Evolutionary conservation across 169 alveolate species (phyloP).

Genomic region (Plasmodium adleri): DNA sequence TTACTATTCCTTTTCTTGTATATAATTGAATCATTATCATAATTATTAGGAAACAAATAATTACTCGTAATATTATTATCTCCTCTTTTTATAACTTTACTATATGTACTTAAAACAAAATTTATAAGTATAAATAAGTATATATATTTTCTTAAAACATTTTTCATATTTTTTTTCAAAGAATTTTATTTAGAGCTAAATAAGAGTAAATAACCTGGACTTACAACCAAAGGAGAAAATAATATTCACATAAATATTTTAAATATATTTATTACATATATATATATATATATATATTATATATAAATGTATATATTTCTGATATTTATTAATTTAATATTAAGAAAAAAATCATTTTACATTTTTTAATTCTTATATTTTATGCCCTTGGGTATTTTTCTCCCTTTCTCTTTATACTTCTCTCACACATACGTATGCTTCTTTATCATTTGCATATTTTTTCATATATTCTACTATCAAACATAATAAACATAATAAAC

Average conservation of each 20-base stretch:
- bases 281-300: conserved; percentile 11
- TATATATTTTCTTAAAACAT: conserved; percentile 22
- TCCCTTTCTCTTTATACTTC: too few relatives aligned
- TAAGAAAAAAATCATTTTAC: too few relatives aligned
- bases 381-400: too few relatives aligned
- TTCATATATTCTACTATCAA: too few relatives aligned
- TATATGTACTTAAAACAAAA: background rate
- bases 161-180: conserved; percentile 50
- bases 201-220: too few relatives aligned
- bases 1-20: conserved; percentile 4
- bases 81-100: conserved; percentile 1
- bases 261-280: background rate
- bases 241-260: background rate
- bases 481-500: too few relatives aligned
- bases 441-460: too few relatives aligned
- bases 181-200: too few relatives aligned
- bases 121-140: conserved; percentile 11
- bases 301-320: background rate
- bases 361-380: too few relatives aligned
- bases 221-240: background rate
- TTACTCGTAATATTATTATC: background rate
- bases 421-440: too few relatives aligned
- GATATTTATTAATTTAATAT: too few relatives aligned
- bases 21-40: background rate
- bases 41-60: background rate